phyloP scores from a whole-genome alignment of 73 alveolate genomes.

The Tetrahymena malaccensis region DNA sequence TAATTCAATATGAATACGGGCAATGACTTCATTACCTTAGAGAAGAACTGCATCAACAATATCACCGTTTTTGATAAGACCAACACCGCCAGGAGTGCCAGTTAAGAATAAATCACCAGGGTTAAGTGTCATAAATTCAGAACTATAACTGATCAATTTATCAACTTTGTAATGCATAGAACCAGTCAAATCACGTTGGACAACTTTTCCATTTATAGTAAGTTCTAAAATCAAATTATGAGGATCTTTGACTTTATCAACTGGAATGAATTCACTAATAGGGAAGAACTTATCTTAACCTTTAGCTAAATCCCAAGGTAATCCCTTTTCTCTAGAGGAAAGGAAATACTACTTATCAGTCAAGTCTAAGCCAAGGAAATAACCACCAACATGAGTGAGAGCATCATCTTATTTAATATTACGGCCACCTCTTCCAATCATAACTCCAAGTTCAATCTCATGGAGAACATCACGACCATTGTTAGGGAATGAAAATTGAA shows the following conservation, averaged over 20 bases:
- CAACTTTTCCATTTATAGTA: slow-evolving; percentile 31
- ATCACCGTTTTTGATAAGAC: slow-evolving; percentile 62
- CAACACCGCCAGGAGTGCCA: slow-evolving; percentile 81
- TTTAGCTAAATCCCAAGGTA: slow-evolving; percentile 71
- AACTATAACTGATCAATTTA: slow-evolving; percentile 35
- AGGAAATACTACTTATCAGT: slow-evolving; percentile 55
- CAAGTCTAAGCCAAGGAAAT: slow-evolving; percentile 59
- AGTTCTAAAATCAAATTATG: slow-evolving; percentile 47
- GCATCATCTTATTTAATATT: slow-evolving; percentile 44
- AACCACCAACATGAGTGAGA: slow-evolving; percentile 64
- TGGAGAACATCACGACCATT: slow-evolving; percentile 58
- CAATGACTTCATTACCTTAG: not conserved
- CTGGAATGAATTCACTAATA: slow-evolving; percentile 38
- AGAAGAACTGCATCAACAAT: slow-evolving; percentile 6
- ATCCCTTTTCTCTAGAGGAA: slow-evolving; percentile 51
- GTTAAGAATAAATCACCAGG: slow-evolving; percentile 78
- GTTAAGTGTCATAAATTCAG: slow-evolving; percentile 53
- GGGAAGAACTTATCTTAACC: slow-evolving; percentile 74
- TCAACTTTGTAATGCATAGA: slow-evolving; percentile 59
- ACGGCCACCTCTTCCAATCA: slow-evolving; percentile 51
- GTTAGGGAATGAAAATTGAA: not conserved
- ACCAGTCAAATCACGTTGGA: slow-evolving; percentile 47
- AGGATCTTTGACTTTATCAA: slow-evolving; percentile 51
- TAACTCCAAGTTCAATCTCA: slow-evolving; percentile 72
- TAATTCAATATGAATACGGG: not conserved